A percentile compares a stretch with the other conserved stretches of the same genome.
Conservation (phyloP, 2,329 filamentous ascomycete species). For the Chaetoscypha palmicola region DNA sequence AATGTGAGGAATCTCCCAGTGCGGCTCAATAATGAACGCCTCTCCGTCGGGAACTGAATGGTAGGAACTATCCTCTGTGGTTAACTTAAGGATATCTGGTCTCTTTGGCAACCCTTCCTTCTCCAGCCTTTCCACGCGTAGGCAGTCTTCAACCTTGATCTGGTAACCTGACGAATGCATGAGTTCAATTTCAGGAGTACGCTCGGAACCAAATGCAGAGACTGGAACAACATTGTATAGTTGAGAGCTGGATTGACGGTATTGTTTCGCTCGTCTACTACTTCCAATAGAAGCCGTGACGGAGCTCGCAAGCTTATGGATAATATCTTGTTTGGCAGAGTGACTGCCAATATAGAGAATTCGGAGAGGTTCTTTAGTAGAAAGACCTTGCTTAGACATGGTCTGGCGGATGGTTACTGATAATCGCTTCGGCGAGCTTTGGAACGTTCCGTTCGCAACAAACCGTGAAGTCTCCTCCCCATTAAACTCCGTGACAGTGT, state of each 20-base stretch:
- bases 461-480: slow-evolving; percentile 36
- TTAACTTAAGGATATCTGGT: slow-evolving; percentile 35
- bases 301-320: slow-evolving; percentile 43
- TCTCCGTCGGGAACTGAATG: slow-evolving; percentile 32
- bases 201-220: slow-evolving; percentile 40
- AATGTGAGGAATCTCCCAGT: slow-evolving; percentile 42
- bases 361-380: slow-evolving; percentile 39
- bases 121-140: slow-evolving; percentile 32
- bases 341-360: slow-evolving; percentile 43
- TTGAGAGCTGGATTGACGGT: slow-evolving; percentile 34
- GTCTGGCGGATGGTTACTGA: slow-evolving; percentile 41
- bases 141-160: slow-evolving; percentile 45
- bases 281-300: slow-evolving; percentile 36
- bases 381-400: slow-evolving; percentile 40
- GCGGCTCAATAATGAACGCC: slow-evolving; percentile 34
- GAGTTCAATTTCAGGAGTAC: slow-evolving; percentile 43
- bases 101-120: slow-evolving; percentile 30
- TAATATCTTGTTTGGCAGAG: slow-evolving; percentile 35
- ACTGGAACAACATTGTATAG: slow-evolving; percentile 46
- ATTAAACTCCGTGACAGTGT: slow-evolving; percentile 39
- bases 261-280: slow-evolving; percentile 27
- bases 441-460: slow-evolving; percentile 30
- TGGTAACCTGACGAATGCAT: slow-evolving; percentile 45
- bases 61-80: slow-evolving; percentile 33
- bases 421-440: slow-evolving; percentile 33